Evolutionary conservation across 768 basidiomycete genomes (phyloP).

Genomic region (Pleurotus eryngii): DNA sequence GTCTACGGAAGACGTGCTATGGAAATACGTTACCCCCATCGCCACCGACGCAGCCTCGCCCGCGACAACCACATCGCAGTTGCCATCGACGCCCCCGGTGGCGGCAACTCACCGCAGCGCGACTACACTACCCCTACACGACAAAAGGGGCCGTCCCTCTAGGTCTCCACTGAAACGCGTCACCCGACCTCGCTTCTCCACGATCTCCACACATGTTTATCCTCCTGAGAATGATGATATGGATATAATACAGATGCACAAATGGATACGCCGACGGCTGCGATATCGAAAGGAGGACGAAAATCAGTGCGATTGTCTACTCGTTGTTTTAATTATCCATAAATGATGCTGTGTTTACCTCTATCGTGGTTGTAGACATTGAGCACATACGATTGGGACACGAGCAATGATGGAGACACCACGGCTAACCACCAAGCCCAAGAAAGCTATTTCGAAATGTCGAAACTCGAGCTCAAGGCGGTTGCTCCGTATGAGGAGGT

Average conservation of each 20-base stretch:
- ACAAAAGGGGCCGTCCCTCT: background rate
- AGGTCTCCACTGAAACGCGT: slow-evolving; percentile 4
- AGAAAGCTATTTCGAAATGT: slow-evolving; percentile 30
- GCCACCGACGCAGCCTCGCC: background rate
- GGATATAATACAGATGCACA: background rate
- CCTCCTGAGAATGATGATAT: slow-evolving; percentile 1
- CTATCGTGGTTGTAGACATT: no score
- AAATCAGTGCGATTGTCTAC: slow-evolving; percentile 5
- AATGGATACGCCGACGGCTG: background rate
- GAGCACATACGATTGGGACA: no score
- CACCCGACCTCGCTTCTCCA: background rate
- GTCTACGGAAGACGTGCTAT: slow-evolving; percentile 31
- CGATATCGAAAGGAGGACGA: background rate
- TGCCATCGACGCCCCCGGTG: background rate
- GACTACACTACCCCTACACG: background rate
- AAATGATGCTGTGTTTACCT: no score
- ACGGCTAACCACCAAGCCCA: slow-evolving; percentile 8
- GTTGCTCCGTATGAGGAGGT: background rate
- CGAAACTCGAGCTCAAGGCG: slow-evolving; percentile 30
- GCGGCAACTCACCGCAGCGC: no score
- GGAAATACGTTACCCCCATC: slow-evolving; percentile 32
- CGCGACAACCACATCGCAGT: background rate
- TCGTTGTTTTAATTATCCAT: no score
- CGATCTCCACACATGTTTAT: background rate
- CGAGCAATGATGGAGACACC: background rate